These are phyloP conservation scores for Lecanicillium sp. DNA, from an alignment of 2,329 filamentous ascomycete genomes.

Conservation along the genomic window DNA sequence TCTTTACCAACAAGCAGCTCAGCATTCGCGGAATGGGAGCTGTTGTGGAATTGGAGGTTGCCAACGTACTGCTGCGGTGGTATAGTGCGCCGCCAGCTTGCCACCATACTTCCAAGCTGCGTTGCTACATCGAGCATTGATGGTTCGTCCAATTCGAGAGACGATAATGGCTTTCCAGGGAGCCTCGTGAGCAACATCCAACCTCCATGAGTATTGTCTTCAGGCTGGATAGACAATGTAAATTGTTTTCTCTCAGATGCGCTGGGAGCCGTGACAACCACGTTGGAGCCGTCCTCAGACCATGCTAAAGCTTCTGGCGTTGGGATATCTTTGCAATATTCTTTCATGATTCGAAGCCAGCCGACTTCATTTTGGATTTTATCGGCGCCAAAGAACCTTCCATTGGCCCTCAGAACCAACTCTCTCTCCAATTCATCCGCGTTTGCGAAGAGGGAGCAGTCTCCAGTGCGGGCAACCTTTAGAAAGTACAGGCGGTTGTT, in stretches of 20 bases:
- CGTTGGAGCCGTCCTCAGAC: conserved; percentile 12
- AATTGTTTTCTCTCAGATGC: neutral
- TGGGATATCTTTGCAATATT: conserved; percentile 13
- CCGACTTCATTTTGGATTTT: conserved; percentile 17
- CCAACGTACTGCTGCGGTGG: conserved; percentile 11
- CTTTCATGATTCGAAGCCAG: conserved; percentile 11
- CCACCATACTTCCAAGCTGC: conserved; percentile 13
- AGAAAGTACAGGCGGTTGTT: conserved; percentile 17
- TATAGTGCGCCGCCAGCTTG: conserved; percentile 12
- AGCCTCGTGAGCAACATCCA: conserved; percentile 15
- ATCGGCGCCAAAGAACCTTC: conserved; percentile 13
- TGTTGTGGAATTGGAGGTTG: conserved; percentile 8
- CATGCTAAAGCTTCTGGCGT: conserved; percentile 13
- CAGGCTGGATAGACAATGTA: neutral
- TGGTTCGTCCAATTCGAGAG: conserved; percentile 7
- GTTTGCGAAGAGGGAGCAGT: conserved; percentile 4
- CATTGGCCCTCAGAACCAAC: conserved; percentile 15
- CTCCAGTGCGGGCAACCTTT: conserved; percentile 2
- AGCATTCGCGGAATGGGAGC: neutral
- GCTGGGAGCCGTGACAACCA: conserved; percentile 1
- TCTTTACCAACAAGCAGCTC: neutral
- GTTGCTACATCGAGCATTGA: conserved; percentile 6
- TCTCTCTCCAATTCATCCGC: conserved; percentile 1
- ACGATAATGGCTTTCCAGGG: conserved; percentile 9
- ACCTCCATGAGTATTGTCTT: conserved; percentile 7